Evolutionary conservation across 164 flowering plant species (phyloP).

Genomic region (Santalum album): DNA sequence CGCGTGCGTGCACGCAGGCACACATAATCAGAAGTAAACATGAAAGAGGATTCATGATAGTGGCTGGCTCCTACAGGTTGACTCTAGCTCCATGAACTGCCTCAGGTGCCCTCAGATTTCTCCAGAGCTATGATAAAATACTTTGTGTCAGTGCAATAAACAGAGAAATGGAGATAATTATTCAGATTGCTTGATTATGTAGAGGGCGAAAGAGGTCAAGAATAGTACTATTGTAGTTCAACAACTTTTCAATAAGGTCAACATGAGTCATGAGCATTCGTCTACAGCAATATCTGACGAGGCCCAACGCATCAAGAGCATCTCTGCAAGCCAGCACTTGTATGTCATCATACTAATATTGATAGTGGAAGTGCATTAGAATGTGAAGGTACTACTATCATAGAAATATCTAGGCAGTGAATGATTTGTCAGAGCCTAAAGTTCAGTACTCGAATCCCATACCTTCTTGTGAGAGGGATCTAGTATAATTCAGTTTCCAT

Average conservation of each 20-base stretch:
- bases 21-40: too few relatives aligned
- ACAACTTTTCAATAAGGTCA: slow-evolving; percentile 93
- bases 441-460: too few relatives aligned
- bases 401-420: background rate
- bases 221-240: slow-evolving; percentile 78
- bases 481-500: too few relatives aligned
- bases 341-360: background rate
- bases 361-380: too few relatives aligned
- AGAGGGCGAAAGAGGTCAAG: slow-evolving; percentile 15
- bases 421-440: background rate
- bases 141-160: too few relatives aligned
- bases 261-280: slow-evolving; percentile 97
- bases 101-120: slow-evolving; percentile 42
- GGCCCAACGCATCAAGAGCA: slow-evolving; percentile 83
- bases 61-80: too few relatives aligned
- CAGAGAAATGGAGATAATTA: background rate
- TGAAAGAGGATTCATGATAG: too few relatives aligned
- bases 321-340: slow-evolving; percentile 41
- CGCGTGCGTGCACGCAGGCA: too few relatives aligned
- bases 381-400: background rate
- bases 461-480: too few relatives aligned
- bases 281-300: slow-evolving; percentile 89
- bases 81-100: slow-evolving; percentile 5
- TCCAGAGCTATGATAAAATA: slow-evolving; percentile 43
- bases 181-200: too few relatives aligned